These are phyloP conservation scores for Discostella stelligeroides DNA, from an alignment of 108 stramenopile species.

Conservation along the genomic window DNA sequence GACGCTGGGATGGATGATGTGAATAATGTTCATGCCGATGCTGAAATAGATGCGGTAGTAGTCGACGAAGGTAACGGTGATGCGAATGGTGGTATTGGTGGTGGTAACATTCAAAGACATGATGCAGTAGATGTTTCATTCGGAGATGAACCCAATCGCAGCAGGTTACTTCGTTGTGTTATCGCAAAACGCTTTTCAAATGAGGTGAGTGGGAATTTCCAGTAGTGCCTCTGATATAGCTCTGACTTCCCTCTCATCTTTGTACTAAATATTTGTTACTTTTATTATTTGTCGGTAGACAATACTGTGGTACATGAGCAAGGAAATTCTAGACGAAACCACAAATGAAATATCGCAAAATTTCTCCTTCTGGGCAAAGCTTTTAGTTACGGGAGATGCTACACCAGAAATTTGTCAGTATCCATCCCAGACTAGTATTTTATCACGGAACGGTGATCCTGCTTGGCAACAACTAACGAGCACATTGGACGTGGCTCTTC, in stretches of 20 bases:
- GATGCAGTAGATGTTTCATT: conserved; percentile 31
- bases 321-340: conserved; percentile 60
- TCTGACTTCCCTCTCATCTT: background rate
- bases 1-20: conserved; percentile 8
- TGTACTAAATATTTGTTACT: background rate
- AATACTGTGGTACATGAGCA: conserved; percentile 84
- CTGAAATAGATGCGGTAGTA: background rate
- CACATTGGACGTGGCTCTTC: conserved; percentile 44
- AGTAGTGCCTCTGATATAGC: background rate
- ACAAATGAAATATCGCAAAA: conserved; percentile 49
- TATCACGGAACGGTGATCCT: conserved; percentile 48
- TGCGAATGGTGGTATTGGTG: conserved; percentile 15
- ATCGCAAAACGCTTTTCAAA: conserved; percentile 79
- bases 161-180: conserved; percentile 65
- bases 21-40: background rate
- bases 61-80: conserved; percentile 16
- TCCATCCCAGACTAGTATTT: conserved; percentile 64
- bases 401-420: conserved; percentile 65
- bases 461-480: conserved; percentile 63
- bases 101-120: conserved; percentile 8
- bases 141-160: conserved; percentile 39
- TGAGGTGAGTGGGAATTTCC: conserved; percentile 51
- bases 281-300: conserved; percentile 39
- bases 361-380: conserved; percentile 71
- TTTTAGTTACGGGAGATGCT: conserved; percentile 65